These are phyloP conservation scores for Cercis canadensis DNA, from an alignment of 306 rosid genomes.

Conservation along the genomic window DNA sequence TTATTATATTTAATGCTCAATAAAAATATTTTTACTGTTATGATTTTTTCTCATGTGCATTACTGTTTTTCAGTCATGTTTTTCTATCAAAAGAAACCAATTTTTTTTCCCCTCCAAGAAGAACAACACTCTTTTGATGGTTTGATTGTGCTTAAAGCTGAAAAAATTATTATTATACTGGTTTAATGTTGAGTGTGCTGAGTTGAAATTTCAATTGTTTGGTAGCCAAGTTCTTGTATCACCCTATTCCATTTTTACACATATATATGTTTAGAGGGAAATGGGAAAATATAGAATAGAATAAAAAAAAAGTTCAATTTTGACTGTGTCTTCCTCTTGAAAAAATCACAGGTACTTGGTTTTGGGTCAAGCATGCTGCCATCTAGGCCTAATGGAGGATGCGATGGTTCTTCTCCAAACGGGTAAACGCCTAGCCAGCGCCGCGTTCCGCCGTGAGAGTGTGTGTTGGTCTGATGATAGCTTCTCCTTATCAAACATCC, in stretches of 20 bases:
- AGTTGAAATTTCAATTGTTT: too few relatives aligned
- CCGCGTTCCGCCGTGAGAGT: constrained; percentile 92
- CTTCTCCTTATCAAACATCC: constrained; percentile 56
- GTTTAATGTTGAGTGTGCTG: too few relatives aligned
- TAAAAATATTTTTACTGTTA: constrained; percentile 9
- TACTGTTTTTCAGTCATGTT: background rate
- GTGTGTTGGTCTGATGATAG: constrained; percentile 89
- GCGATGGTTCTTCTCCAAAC: constrained; percentile 97
- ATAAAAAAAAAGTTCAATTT: background rate
- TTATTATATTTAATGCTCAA: background rate
- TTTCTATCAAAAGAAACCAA: background rate
- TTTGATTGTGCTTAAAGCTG: too few relatives aligned
- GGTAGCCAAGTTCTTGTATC: background rate
- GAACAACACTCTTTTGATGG: too few relatives aligned
- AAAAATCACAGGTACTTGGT: constrained; percentile 68
- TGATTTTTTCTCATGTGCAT: constrained; percentile 1
- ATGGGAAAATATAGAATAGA: background rate
- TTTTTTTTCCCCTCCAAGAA: background rate
- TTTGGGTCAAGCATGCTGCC: constrained; percentile 92
- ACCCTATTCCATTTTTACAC: background rate
- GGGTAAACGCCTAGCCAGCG: constrained; percentile 86
- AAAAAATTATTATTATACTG: too few relatives aligned
- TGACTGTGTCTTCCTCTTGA: background rate
- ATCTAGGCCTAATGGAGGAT: constrained; percentile 93
- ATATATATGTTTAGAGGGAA: background rate